Conservation (phyloP, 768 basidiomycete genomes). For the Termitomyces sp. region DNA sequence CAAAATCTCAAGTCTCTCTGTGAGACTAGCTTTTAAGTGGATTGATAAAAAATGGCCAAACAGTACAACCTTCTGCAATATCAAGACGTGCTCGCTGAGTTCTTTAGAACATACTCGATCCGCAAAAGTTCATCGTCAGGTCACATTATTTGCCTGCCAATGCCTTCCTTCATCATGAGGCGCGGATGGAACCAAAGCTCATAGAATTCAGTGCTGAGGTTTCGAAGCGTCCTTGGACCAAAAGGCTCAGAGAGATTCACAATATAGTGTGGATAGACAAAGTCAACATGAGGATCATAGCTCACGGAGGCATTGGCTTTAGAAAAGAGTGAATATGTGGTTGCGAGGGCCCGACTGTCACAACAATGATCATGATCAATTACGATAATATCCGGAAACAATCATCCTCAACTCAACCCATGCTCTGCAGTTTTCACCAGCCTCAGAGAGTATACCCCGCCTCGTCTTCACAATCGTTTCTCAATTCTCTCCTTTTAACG, state of each 20-base stretch:
- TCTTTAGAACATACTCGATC: not conserved
- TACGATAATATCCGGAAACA: not conserved
- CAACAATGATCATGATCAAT: not conserved
- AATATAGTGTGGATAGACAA: not conserved
- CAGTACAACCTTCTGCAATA: not conserved
- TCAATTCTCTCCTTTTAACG: conserved; percentile 8
- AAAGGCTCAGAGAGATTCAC: no score
- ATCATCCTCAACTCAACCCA: not conserved
- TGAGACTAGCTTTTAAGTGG: not conserved
- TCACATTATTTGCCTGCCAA: not conserved
- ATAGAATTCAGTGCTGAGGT: not conserved
- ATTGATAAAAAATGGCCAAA: not conserved
- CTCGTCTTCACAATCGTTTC: conserved; percentile 11
- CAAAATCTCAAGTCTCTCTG: not conserved
- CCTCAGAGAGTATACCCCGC: not conserved
- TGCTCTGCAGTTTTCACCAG: not conserved
- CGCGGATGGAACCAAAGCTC: not conserved
- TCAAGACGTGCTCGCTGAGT: not conserved
- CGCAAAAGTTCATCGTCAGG: not conserved
- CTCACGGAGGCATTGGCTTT: not conserved
- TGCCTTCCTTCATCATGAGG: no score
- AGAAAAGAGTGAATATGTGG: not conserved
- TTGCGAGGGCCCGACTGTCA: not conserved
- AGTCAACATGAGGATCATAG: not conserved
- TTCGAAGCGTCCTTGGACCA: not conserved